Evolutionary conservation across 495 filamentous ascomycete species (phyloP).

Genomic region (Neurospora africana): DNA sequence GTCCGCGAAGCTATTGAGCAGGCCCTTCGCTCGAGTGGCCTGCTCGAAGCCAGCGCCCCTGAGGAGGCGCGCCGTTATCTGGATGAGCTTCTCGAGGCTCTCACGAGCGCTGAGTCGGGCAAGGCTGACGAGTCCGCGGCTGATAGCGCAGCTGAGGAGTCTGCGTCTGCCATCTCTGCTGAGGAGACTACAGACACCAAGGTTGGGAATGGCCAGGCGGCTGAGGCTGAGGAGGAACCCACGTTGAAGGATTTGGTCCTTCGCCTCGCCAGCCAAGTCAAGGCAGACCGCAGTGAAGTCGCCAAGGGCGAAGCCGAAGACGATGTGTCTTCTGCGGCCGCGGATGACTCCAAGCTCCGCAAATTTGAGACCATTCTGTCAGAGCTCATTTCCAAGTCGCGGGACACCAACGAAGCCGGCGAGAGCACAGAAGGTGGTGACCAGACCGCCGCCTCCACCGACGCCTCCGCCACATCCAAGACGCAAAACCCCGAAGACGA

Average conservation of each 20-base stretch:
- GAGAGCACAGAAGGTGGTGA: neutral
- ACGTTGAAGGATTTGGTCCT: slow-evolving; percentile 22
- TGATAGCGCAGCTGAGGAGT: slow-evolving; percentile 1
- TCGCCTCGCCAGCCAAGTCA: slow-evolving; percentile 10
- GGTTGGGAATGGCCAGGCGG: slow-evolving; percentile 7
- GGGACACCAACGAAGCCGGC: neutral
- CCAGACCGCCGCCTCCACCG: neutral
- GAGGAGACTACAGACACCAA: slow-evolving; percentile 1
- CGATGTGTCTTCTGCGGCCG: neutral
- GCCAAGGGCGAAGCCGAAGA: slow-evolving; percentile 1
- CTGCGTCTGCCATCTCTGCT: neutral
- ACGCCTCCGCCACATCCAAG: neutral
- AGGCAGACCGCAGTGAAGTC: neutral
- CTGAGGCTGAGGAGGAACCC: slow-evolving; percentile 9
- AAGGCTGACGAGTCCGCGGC: slow-evolving; percentile 4
- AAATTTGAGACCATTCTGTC: slow-evolving; percentile 32
- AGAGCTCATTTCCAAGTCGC: slow-evolving; percentile 21
- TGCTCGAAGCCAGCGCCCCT: slow-evolving; percentile 24
- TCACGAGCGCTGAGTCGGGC: slow-evolving; percentile 19
- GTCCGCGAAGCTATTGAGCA: slow-evolving; percentile 34
- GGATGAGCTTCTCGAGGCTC: slow-evolving; percentile 28
- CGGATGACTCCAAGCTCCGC: slow-evolving; percentile 23
- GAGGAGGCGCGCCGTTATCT: slow-evolving; percentile 28
- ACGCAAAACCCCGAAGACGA: neutral
- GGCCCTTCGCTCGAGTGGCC: slow-evolving; percentile 33